These are phyloP conservation scores for Chloranthus sessilifolius DNA, from an alignment of 164 flowering plant genomes.

Conservation along the genomic window DNA sequence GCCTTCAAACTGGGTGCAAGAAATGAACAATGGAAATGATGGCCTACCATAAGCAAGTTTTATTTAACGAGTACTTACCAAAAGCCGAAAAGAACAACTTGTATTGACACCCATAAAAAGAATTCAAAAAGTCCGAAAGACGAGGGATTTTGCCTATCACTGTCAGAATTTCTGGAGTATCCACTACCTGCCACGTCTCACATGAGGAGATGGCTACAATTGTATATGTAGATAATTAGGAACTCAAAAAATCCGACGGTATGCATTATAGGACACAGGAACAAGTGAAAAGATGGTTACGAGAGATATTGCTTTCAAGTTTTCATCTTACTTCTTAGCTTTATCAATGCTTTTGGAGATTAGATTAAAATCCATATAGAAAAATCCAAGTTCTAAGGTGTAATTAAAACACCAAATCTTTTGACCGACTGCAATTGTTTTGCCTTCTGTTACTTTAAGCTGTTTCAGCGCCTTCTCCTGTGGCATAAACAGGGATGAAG, in stretches of 20 bases:
- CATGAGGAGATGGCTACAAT: slow-evolving; percentile 38
- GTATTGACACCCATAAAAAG: slow-evolving; percentile 86
- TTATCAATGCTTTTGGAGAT: slow-evolving; percentile 94
- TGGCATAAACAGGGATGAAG: too few relatives aligned
- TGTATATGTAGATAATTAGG: background rate
- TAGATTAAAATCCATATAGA: slow-evolving; percentile 95
- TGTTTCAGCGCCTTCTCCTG: slow-evolving; percentile 93
- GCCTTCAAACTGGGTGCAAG: too few relatives aligned
- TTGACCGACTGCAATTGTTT: slow-evolving; percentile 98
- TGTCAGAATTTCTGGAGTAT: slow-evolving; percentile 96
- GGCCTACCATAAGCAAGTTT: too few relatives aligned
- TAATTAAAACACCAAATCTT: slow-evolving; percentile 90
- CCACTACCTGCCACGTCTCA: slow-evolving; percentile 69
- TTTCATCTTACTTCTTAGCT: slow-evolving; percentile 76
- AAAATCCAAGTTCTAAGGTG: slow-evolving; percentile 80
- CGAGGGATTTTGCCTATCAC: slow-evolving; percentile 85
- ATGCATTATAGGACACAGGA: background rate
- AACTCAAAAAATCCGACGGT: background rate
- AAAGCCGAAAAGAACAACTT: slow-evolving; percentile 90
- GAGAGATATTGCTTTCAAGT: slow-evolving; percentile 1
- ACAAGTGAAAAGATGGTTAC: too few relatives aligned
- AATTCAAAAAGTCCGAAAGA: slow-evolving; percentile 83
- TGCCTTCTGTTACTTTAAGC: slow-evolving; percentile 85
- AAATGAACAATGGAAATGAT: too few relatives aligned
- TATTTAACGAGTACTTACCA: slow-evolving; percentile 80